phyloP scores from a whole-genome alignment of 2,329 filamentous ascomycete genomes.

The Zymoseptoria passerinii region DNA sequence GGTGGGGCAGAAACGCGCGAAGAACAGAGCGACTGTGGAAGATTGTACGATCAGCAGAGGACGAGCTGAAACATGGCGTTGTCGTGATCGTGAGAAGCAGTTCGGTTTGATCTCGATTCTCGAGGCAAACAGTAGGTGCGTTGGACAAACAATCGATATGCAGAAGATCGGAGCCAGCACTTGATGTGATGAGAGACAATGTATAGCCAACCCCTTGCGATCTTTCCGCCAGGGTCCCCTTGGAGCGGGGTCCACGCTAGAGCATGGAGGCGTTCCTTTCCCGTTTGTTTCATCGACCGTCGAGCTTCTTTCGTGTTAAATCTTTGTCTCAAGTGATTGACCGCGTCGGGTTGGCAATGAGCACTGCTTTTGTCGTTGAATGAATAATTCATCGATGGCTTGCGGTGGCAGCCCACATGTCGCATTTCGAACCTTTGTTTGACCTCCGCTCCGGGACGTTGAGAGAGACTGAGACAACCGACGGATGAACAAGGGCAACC shows the following conservation, averaged over 20 bases:
- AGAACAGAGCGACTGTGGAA: neutral
- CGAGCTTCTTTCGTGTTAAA: neutral
- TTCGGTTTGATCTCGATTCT: neutral
- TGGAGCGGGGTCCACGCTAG: no score
- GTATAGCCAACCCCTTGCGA: neutral
- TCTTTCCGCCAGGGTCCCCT: neutral
- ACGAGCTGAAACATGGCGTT: neutral
- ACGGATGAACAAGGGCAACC: neutral
- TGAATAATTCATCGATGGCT: neutral
- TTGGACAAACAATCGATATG: neutral
- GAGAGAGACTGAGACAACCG: neutral
- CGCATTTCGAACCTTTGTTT: no score
- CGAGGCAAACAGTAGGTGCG: neutral
- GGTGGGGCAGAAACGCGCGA: neutral
- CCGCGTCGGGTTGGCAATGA: neutral
- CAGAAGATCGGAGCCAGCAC: neutral
- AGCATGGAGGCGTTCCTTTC: no score
- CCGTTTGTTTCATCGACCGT: neutral
- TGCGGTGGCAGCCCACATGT: neutral
- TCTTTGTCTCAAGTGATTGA: neutral
- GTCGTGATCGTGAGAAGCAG: neutral
- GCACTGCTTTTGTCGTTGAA: neutral
- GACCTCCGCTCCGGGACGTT: no score
- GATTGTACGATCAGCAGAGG: neutral
- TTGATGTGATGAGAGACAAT: neutral